Base-by-base conservation (phyloP, 495 filamentous ascomycete species). In the Amniculicola lignicola region DNA sequence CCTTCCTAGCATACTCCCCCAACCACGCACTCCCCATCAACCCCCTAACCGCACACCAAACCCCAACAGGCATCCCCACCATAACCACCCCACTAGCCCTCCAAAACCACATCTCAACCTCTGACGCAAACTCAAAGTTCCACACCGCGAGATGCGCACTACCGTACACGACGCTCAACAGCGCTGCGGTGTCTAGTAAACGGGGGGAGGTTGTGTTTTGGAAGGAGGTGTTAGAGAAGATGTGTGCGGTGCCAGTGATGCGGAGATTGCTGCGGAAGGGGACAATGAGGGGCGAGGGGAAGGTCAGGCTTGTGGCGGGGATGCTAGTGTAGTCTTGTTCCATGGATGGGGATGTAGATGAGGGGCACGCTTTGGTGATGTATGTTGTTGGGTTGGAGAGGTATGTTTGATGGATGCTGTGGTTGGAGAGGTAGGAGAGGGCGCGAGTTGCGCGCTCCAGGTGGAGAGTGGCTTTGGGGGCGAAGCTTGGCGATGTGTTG, bases 201-300 rank as follows among this genome's bases (percentile, higher is more conserved):
- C 16, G 6, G 9, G 21, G 11, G 27, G 19, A 3, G 24, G 21
- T 25, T 2, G 21, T 7, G 11, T 43, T 19, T 6, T 7, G n/a
- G 5, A 2, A 14, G 7, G 18, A 9, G 3, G 15, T 29, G n/a
- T 36, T 18, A 10, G 10, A 5, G n/a, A n/a, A 29, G 3, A 27
- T 10, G 40, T 16, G 4, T 12, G 15, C n/a, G 15, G n/a, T 22
- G 54, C 21, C 18, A 31, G 22, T 3, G 12, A 62, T 53, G 31
- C 21, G 14, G 27, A 51, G 47, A 28, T 62, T 57, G 41, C 53
- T 48, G 36, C 53, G 47, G 7, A 16, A 1, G 2, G 38, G 0
- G 6, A 62, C 59, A 18, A 57, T 18, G 53, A 51, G 42, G 3
- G 12, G 3, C 14, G 29, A 1, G 1, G 42, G 22, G 28, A 51